Evolutionary conservation across 2,329 filamentous ascomycete species (phyloP).

Genomic region (Arthroderma sp.): DNA sequence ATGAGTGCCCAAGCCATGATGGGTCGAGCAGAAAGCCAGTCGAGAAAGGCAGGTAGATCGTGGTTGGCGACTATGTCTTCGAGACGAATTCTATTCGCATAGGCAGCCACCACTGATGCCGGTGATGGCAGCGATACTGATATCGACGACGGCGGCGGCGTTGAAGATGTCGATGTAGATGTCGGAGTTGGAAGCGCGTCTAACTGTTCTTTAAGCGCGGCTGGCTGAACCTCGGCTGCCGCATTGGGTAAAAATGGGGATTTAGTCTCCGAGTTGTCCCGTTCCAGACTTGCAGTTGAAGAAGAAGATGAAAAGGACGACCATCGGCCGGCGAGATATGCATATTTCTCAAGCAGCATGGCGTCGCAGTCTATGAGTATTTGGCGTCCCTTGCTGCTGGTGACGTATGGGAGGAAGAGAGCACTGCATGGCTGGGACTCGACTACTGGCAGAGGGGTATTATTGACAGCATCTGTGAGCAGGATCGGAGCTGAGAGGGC

Average conservation of each 20-base stretch:
- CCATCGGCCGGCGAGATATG: background rate
- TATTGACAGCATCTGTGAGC: background rate
- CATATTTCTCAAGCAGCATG: background rate
- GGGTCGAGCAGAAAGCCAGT: slow-evolving; percentile 7
- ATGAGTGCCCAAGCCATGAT: slow-evolving; percentile 5
- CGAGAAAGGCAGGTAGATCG: background rate
- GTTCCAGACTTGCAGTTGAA: background rate
- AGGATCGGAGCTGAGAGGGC: background rate
- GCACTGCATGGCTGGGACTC: background rate
- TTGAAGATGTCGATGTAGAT: background rate
- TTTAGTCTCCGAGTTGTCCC: background rate
- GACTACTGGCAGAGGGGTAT: no score
- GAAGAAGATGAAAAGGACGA: background rate
- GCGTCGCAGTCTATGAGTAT: background rate
- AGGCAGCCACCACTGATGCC: background rate
- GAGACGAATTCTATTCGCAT: background rate
- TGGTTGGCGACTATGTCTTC: background rate
- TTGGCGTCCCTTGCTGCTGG: background rate
- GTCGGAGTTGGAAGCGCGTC: background rate
- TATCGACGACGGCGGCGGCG: background rate
- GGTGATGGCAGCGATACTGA: background rate
- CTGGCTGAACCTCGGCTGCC: background rate
- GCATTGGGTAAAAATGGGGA: background rate
- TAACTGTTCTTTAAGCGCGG: background rate
- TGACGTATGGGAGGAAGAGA: background rate